Percentiles rank a stretch among this genome's conserved stretches.
phyloP scores from a whole-genome alignment of 108 stramenopile species.

The Nitzschia sp. region DNA sequence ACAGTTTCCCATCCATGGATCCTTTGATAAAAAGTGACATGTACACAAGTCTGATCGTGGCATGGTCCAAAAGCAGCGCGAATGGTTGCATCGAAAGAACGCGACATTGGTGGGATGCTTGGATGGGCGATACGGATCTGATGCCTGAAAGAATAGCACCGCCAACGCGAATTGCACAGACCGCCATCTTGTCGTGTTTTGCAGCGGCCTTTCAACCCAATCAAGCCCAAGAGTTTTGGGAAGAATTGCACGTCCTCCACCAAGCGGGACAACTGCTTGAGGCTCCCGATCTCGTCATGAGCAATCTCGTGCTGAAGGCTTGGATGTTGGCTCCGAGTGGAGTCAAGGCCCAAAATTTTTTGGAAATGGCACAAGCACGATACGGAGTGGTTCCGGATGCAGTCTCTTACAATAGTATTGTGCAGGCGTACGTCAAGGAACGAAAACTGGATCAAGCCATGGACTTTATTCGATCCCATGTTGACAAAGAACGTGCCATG shows the following conservation, averaged over 20 bases:
- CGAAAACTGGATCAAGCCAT: constrained; percentile 19
- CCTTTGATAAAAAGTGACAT: constrained; percentile 11
- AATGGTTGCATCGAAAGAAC: constrained; percentile 2
- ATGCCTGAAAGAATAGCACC: neutral
- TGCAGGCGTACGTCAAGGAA: constrained; percentile 22
- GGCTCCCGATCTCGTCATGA: constrained; percentile 24
- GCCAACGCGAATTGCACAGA: constrained; percentile 12
- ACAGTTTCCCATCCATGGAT: neutral
- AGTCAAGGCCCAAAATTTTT: constrained; percentile 8
- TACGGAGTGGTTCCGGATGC: neutral
- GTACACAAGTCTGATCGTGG: constrained; percentile 31
- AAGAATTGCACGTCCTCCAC: neutral
- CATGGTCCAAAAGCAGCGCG: constrained; percentile 31
- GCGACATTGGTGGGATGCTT: constrained; percentile 18
- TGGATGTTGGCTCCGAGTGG: constrained; percentile 18
- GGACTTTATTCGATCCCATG: neutral
- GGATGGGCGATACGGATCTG: neutral
- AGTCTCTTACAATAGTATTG: constrained; percentile 30
- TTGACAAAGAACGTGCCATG: neutral
- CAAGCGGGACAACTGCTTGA: constrained; percentile 1
- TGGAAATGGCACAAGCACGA: neutral
- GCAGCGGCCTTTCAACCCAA: constrained; percentile 11
- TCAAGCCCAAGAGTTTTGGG: constrained; percentile 19
- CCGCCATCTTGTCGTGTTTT: constrained; percentile 14
- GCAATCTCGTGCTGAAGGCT: constrained; percentile 31